phyloP scores from a whole-genome alignment of 1,284 basidiomycete species.

The Pyrrhoderma noxium region DNA sequence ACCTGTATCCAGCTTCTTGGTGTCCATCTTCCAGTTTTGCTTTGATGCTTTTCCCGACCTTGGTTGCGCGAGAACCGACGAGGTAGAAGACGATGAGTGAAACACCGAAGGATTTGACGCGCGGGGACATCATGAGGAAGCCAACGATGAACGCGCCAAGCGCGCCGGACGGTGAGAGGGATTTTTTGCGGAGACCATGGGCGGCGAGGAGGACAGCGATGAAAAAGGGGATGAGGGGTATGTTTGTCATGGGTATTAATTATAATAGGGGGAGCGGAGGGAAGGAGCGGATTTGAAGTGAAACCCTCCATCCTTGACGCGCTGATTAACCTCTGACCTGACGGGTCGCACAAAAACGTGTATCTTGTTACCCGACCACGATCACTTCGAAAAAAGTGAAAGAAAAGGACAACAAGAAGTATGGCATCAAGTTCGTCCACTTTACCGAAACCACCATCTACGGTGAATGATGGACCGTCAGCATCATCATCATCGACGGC shows the following conservation, averaged over 20 bases:
- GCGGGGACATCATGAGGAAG: slow-evolving; percentile 53
- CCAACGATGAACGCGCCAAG: slow-evolving; percentile 72
- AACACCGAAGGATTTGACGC: slow-evolving; percentile 59
- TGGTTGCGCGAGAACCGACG: slow-evolving; percentile 77
- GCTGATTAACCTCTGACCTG: too few species aligned
- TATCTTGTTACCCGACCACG: too few species aligned
- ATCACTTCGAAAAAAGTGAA: too few species aligned
- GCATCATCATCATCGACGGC: background rate
- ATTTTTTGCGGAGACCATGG: slow-evolving; percentile 50
- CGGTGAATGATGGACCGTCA: background rate
- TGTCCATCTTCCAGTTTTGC: slow-evolving; percentile 73
- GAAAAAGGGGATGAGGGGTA: slow-evolving; percentile 31
- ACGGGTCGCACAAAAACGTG: too few species aligned
- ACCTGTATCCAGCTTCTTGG: slow-evolving; percentile 63
- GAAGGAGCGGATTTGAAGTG: too few species aligned
- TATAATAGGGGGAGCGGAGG: too few species aligned
- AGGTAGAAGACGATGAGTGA: slow-evolving; percentile 80
- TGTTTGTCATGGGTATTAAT: slow-evolving; percentile 3
- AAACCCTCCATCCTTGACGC: too few species aligned
- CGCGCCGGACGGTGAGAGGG: slow-evolving; percentile 67
- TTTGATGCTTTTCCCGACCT: slow-evolving; percentile 69
- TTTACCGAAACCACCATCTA: too few species aligned
- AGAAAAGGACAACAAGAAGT: too few species aligned
- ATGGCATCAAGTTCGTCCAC: too few species aligned
- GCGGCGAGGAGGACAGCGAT: slow-evolving; percentile 38